Conservation (phyloP, 2,329 filamentous ascomycete genomes). For the Chaetomium globosum region DNA sequence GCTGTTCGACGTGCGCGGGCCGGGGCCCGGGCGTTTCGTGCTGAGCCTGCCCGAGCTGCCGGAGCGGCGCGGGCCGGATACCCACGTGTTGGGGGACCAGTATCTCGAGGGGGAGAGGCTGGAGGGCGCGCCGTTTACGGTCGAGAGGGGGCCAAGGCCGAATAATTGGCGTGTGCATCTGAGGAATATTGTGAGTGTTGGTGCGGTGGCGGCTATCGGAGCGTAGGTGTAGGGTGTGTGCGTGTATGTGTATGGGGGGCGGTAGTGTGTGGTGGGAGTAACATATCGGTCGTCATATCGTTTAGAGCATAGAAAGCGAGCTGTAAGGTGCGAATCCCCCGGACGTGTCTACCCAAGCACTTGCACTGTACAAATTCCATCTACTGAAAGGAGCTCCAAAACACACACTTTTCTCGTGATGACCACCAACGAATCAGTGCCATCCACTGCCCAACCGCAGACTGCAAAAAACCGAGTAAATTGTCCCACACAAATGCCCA, state of each 20-base stretch:
- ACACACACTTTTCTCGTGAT: not conserved
- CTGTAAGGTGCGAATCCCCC: not conserved
- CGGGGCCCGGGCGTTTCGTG: conserved; percentile 28
- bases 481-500: conserved; percentile 16
- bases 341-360: not conserved
- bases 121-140: conserved; percentile 29
- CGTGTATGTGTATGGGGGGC: too few species aligned
- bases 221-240: too few species aligned
- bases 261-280: not conserved
- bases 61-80: conserved; percentile 7
- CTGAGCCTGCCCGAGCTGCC: conserved; percentile 37
- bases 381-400: not conserved
- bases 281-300: not conserved
- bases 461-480: conserved; percentile 13
- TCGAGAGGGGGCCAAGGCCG: conserved; percentile 35
- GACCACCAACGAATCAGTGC: not conserved
- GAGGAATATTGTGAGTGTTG: conserved; percentile 4
- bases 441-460: not conserved
- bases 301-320: not conserved
- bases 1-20: conserved; percentile 32
- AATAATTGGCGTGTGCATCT: conserved; percentile 39
- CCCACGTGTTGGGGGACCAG: conserved; percentile 25
- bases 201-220: not conserved
- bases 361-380: not conserved
- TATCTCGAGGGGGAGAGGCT: conserved; percentile 31